Conservation (phyloP, 768 basidiomycete genomes). For the Naematelia encephala region DNA sequence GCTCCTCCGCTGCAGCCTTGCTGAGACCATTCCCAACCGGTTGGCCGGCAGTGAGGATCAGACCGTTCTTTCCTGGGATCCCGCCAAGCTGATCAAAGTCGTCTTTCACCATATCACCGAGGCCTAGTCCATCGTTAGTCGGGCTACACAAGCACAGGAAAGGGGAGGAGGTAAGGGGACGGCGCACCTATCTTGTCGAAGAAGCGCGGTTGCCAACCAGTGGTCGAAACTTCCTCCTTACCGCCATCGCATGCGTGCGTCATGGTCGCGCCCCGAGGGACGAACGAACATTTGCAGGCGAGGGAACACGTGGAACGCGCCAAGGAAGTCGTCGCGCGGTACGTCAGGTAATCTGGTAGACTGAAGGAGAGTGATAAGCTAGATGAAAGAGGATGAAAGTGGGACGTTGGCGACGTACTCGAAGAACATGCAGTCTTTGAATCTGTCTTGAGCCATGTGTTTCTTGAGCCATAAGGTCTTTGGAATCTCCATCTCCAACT, state of each 20-base stretch:
- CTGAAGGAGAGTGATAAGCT: conserved; percentile 66
- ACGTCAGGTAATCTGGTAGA: conserved; percentile 93
- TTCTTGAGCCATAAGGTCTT: conserved; percentile 96
- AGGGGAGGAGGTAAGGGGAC: background rate
- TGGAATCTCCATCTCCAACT: conserved; percentile 98
- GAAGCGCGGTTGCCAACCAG: conserved; percentile 86
- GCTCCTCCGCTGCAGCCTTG: conserved; percentile 71
- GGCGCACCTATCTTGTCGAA: conserved; percentile 75
- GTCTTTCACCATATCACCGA: conserved; percentile 54
- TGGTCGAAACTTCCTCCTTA: conserved; percentile 52
- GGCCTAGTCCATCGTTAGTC: conserved; percentile 22
- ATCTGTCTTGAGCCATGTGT: conserved; percentile 69
- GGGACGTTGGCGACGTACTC: conserved; percentile 47
- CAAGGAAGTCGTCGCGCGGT: conserved; percentile 73
- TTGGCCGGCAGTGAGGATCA: conserved; percentile 71
- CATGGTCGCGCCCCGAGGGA: conserved; percentile 60
- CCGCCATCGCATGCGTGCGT: conserved; percentile 43
- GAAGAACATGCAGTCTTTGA: conserved; percentile 55
- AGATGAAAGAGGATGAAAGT: conserved; percentile 31
- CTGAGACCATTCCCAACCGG: conserved; percentile 83
- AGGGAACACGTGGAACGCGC: conserved; percentile 87
- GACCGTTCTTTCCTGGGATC: conserved; percentile 56
- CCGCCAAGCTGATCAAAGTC: conserved; percentile 75
- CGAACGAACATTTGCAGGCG: conserved; percentile 92
- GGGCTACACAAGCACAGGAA: background rate